Base-by-base conservation (phyloP, 2,329 filamentous ascomycete genomes). In the Stagonosporopsis vannaccii region DNA sequence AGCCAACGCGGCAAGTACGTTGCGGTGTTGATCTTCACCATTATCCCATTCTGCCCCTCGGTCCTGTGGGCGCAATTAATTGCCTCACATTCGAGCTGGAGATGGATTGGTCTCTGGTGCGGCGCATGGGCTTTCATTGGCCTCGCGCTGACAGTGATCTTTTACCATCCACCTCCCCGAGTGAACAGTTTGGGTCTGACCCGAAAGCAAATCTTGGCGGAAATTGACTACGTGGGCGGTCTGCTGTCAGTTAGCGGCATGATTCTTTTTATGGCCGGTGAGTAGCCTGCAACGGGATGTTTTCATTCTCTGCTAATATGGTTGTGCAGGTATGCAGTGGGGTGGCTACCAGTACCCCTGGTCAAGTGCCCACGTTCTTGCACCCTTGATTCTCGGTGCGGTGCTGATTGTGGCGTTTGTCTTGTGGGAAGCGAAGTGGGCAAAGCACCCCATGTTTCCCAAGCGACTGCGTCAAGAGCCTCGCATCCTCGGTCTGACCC, bases 1-100 rank as follows among this genome's bases (percentile, higher is more conserved):
- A 77, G 81, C 5, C 85, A 88, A 74, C 82, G 88, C 41, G 87
- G 85, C 12, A 81, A 81, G 66, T 89, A 88, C 67, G 83, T 88
- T 28, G 83, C 84, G 4, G 71, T 81, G 1, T 72, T 89, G 15
- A 81, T 87, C 45, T 83, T 87, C 65, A 85, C 83, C 49, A 86
- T 88, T 56, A 63, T 87, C 3, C 86, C 85, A 0, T 87, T 88
- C 69, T 82, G 81, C 48, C 85, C 86, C 0, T 84, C 84, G 1
- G 85, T 86, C 0, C 73, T 89, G 13, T 89, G 83, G 77, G 85
- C 78, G 17, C 85, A 88, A 68, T 75, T 87, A 69, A 82, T 84
- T 32, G 75, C 82, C 4, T 69, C 70, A 11, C 66, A 78, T 45
- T 74, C 78, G 1, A 76, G 68, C 32, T 87, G 84, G 83, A 74